Conservation (phyloP, 495 filamentous ascomycete species). For the Chaetomium fimeti region DNA sequence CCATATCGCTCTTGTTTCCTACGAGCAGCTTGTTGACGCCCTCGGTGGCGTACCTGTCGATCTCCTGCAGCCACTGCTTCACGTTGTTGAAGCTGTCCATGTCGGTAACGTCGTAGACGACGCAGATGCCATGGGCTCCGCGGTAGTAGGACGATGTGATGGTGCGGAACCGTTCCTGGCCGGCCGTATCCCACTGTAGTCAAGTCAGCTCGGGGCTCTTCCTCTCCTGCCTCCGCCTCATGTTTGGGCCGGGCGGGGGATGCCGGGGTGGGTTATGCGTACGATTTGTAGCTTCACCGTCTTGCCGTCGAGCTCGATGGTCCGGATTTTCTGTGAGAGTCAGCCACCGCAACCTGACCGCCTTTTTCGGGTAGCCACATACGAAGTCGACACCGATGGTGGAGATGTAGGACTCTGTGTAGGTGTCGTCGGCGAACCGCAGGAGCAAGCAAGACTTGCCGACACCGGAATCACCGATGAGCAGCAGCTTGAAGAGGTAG, state of each 20-base stretch:
- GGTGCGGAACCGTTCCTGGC: constrained; percentile 98
- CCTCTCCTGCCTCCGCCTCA: neutral
- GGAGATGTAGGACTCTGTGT: constrained; percentile 99
- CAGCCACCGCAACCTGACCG: constrained; percentile 28
- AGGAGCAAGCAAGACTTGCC: constrained; percentile 98
- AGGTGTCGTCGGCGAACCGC: constrained; percentile 98
- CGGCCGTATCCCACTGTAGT: constrained; percentile 93
- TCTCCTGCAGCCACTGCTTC: constrained; percentile 99
- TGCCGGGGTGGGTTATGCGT: constrained; percentile 37
- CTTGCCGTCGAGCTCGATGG: constrained; percentile 98
- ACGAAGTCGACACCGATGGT: constrained; percentile 99
- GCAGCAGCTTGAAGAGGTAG: constrained; percentile 99
- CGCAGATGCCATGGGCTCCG: constrained; percentile 96
- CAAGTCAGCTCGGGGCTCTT: constrained; percentile 15
- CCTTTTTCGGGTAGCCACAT: constrained; percentile 40
- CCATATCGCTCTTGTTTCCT: constrained; percentile 99
- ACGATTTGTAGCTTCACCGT: constrained; percentile 99
- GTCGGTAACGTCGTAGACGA: constrained; percentile 99
- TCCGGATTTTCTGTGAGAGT: constrained; percentile 87
- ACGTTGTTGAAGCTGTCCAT: constrained; percentile 99
- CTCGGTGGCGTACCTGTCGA: constrained; percentile 97
- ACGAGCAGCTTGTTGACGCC: constrained; percentile 99
- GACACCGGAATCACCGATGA: constrained; percentile 99
- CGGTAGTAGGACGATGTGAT: constrained; percentile 99
- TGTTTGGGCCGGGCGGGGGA: neutral